Conservation (phyloP, 768 basidiomycete species). For the Auricularia heimuer region DNA sequence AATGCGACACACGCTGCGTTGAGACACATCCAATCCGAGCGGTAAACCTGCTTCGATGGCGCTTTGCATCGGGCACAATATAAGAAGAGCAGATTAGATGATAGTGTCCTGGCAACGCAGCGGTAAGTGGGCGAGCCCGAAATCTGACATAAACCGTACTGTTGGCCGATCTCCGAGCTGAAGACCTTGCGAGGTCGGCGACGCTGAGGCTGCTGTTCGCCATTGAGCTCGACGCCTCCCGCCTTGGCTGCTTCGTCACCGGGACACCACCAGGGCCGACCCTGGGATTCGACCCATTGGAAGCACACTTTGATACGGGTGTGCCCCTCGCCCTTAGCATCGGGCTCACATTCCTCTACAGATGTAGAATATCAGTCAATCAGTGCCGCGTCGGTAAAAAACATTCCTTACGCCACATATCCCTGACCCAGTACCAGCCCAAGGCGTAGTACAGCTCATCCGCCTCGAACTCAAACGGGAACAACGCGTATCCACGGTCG, state of each 20-base stretch:
- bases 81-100: too few relatives aligned
- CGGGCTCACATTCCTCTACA: slow-evolving; percentile 11
- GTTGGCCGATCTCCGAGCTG: too few relatives aligned
- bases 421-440: slow-evolving; percentile 62
- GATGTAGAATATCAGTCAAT: not conserved
- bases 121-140: not conserved
- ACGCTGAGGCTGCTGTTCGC: too few relatives aligned
- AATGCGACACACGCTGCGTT: not conserved
- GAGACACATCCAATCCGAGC: slow-evolving; percentile 52
- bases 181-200: too few relatives aligned
- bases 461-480: slow-evolving; percentile 55
- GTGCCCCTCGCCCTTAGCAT: slow-evolving; percentile 39
- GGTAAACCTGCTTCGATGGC: slow-evolving; percentile 46
- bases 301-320: slow-evolving; percentile 80
- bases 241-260: not conserved
- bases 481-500: slow-evolving; percentile 62
- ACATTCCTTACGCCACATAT: slow-evolving; percentile 51
- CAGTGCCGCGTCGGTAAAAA: not conserved
- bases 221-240: not conserved
- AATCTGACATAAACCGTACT: too few relatives aligned
- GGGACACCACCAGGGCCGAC: slow-evolving; percentile 37
- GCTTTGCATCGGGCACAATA: slow-evolving; percentile 35
- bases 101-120: not conserved
- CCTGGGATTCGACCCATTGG: slow-evolving; percentile 74
- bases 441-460: slow-evolving; percentile 39